Base-by-base conservation (phyloP, 2,329 filamentous ascomycete species). In the Huntiella savannae region DNA sequence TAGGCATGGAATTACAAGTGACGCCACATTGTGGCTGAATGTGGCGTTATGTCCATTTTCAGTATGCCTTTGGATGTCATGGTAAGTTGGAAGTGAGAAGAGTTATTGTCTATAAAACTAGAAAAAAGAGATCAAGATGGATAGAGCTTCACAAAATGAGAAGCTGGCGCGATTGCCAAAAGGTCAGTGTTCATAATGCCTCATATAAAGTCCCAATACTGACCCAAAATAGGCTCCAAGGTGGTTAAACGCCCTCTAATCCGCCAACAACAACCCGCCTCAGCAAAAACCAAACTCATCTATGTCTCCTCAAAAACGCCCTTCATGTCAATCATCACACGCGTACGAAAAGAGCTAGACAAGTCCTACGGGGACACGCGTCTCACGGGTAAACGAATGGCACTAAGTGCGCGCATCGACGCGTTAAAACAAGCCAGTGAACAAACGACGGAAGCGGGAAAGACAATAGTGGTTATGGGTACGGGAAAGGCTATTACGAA, bases 401-500 rank as follows among this genome's bases (percentile, higher is more conserved):
- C 65, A 4, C 59, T 74, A 3, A 59, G 64, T 37, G 60, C 66
- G 13, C 65, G 70, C 48, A 59, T 73, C 43, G 60, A 62, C 50
- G 60, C 60, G 5, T 52, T 54, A 13, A 47, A 42, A 38, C 49
- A 45, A n/a, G 41, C 49, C 6, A 35, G 45, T 15, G 41, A 38
- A 8, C 22, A 28, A 28, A 48, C 43, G 3, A 41, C 45, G 35
- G 55, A 55, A 3, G 56, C 55, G 44, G 57, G 57, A 15, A 57
- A 60, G 7, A 57, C 54, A 15, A 75, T 82, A 3, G 63, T 70
- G 11, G 58, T 83, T 2, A 67, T 79, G 46, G 80, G 73, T 5
- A 78, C 77, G 0, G 79, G 80, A 1, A 70, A 69, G 52, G 80
- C 79, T 5, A 76, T 85, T 28, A 65, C 70, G 51, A 75, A 75